These are phyloP conservation scores for Pythium sukuiense DNA, from an alignment of 352 stramenopile genomes.

Conservation along the genomic window DNA sequence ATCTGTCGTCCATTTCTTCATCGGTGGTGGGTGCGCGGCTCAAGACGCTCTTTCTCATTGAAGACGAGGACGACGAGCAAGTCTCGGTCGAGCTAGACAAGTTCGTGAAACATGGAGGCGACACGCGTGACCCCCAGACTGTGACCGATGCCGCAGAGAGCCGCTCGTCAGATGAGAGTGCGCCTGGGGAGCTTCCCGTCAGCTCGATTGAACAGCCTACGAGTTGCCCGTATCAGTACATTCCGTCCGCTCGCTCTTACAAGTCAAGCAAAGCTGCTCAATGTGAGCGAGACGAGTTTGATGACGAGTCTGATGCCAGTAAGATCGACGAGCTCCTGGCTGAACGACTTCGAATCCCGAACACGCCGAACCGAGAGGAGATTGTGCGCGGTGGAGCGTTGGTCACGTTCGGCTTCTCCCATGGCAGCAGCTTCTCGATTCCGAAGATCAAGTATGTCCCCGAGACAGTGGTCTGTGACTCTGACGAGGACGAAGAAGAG, in stretches of 20 bases:
- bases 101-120: background rate
- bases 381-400: slow-evolving; percentile 22
- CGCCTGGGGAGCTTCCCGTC: background rate
- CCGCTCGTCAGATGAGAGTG: background rate
- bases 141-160: background rate
- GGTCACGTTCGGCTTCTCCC: slow-evolving; percentile 20
- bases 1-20: slow-evolving; percentile 67
- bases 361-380: slow-evolving; percentile 26
- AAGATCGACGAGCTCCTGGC: slow-evolving; percentile 16
- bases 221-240: slow-evolving; percentile 5
- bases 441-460: slow-evolving; percentile 68
- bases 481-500: slow-evolving; percentile 73
- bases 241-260: slow-evolving; percentile 2
- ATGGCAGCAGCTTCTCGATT: slow-evolving; percentile 55
- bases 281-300: slow-evolving; percentile 29
- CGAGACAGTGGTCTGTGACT: slow-evolving; percentile 50
- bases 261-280: background rate
- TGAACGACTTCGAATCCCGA: slow-evolving; percentile 21
- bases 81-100: background rate
- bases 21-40: slow-evolving; percentile 37
- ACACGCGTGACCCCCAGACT: background rate
- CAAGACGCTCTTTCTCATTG: slow-evolving; percentile 11
- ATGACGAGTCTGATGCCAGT: slow-evolving; percentile 19
- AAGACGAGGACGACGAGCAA: background rate
- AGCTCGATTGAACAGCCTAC: background rate